phyloP scores from a whole-genome alignment of 1,284 basidiomycete species.

The Earliella scabrosa region DNA sequence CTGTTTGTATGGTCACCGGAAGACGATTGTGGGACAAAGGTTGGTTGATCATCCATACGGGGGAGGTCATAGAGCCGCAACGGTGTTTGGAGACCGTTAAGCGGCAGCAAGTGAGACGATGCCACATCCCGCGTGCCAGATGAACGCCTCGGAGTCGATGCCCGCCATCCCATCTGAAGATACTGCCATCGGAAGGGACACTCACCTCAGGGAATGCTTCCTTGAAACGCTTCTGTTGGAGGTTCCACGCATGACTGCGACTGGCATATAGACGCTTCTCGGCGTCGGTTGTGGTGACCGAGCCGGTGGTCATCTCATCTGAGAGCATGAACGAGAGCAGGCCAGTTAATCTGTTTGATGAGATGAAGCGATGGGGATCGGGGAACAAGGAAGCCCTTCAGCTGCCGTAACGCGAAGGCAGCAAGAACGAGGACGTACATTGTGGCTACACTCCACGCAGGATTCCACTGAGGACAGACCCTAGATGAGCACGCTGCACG shows the following conservation, averaged over 20 bases:
- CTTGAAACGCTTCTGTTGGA: conserved; percentile 78
- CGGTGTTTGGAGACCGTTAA: not conserved
- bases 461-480: conserved; percentile 71
- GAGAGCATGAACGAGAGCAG: conserved; percentile 95
- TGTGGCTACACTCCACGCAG: conserved; percentile 91
- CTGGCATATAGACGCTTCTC: conserved; percentile 82
- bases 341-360: conserved; percentile 78
- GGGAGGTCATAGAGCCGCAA: not conserved
- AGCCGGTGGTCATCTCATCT: conserved; percentile 96
- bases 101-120: conserved; percentile 5
- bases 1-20: not conserved
- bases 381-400: not conserved
- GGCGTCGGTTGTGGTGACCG: conserved; percentile 78
- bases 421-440: conserved; percentile 61
- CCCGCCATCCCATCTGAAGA: not conserved
- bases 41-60: not conserved
- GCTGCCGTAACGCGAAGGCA: not conserved
- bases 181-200: conserved; percentile 16
- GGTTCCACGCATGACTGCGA: conserved; percentile 86
- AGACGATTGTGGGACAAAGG: not conserved
- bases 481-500: conserved; percentile 8
- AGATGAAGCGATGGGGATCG: not conserved
- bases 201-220: conserved; percentile 87
- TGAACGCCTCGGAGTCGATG: not conserved
- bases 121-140: not conserved